Conservation (phyloP, 768 basidiomycete genomes). For the Lactarius deliciosus region DNA sequence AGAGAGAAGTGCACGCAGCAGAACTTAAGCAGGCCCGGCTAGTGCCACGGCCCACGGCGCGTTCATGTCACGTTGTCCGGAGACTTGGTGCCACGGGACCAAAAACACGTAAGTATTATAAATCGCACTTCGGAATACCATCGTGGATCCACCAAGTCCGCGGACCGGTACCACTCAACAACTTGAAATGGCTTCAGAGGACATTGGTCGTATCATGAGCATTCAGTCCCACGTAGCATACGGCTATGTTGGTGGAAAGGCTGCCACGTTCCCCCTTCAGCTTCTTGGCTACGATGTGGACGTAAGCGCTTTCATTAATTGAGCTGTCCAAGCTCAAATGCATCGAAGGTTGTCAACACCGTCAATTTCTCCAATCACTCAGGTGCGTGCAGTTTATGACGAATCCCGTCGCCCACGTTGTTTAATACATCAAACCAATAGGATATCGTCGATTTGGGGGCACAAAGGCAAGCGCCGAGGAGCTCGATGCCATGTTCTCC, state of each 20-base stretch:
- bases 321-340: slow-evolving; percentile 1
- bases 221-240: slow-evolving; percentile 93
- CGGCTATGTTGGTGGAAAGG: slow-evolving; percentile 90
- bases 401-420: neutral
- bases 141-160: neutral
- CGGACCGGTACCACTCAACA: neutral
- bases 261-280: slow-evolving; percentile 74
- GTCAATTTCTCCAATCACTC: slow-evolving; percentile 96
- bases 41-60: slow-evolving; percentile 1
- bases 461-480: slow-evolving; percentile 70
- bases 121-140: too few relatives aligned
- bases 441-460: slow-evolving; percentile 86
- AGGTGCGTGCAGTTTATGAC: slow-evolving; percentile 45
- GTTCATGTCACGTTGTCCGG: slow-evolving; percentile 22
- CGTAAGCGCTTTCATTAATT: slow-evolving; percentile 46
- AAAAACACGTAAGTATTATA: slow-evolving; percentile 13
- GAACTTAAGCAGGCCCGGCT: neutral
- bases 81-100: slow-evolving; percentile 8
- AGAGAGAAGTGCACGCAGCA: slow-evolving; percentile 14
- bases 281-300: slow-evolving; percentile 95
- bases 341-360: slow-evolving; percentile 73
- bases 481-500: slow-evolving; percentile 74
- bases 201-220: slow-evolving; percentile 66
- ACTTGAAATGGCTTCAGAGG: slow-evolving; percentile 7
- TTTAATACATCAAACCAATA: slow-evolving; percentile 35